Percentiles rank a stretch among this genome's conserved stretches.
phyloP scores from a whole-genome alignment of 305 asterid genomes.

The Rubia peregrina region DNA sequence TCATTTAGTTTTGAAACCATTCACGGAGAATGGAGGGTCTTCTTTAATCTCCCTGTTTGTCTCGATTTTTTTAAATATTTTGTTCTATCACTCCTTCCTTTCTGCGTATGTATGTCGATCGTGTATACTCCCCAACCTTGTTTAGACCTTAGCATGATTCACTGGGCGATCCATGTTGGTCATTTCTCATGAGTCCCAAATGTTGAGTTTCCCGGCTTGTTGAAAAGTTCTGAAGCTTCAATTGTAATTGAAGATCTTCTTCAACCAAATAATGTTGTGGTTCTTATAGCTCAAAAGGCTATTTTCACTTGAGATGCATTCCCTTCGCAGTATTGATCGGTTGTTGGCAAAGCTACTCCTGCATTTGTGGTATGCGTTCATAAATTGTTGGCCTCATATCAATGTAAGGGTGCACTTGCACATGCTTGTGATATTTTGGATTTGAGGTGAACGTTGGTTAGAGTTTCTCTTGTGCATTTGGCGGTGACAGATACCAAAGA shows the following conservation, averaged over 20 bases:
- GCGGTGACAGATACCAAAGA: not conserved
- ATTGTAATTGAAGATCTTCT: conserved; percentile 4
- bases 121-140: not conserved
- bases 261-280: not conserved
- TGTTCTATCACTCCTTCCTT: not conserved
- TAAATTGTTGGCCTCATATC: not conserved
- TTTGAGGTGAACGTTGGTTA: not conserved
- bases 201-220: not conserved
- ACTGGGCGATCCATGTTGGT: not conserved
- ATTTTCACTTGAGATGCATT: too few species aligned
- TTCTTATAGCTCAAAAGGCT: not conserved
- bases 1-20: not conserved
- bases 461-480: not conserved
- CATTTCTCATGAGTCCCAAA: not conserved
- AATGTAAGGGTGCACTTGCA: not conserved
- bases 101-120: not conserved
- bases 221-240: conserved; percentile 8
- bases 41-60: not conserved
- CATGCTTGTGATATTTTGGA: not conserved
- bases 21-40: not conserved
- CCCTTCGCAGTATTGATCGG: not conserved
- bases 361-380: not conserved
- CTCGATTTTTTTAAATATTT: not conserved
- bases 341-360: not conserved
- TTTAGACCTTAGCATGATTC: not conserved